Evolutionary conservation across 371 early-diverging fungal genomes (phyloP), one percentile per base, ranked within the genome.

Genomic region (Rhizopus stolonifer): DNA sequence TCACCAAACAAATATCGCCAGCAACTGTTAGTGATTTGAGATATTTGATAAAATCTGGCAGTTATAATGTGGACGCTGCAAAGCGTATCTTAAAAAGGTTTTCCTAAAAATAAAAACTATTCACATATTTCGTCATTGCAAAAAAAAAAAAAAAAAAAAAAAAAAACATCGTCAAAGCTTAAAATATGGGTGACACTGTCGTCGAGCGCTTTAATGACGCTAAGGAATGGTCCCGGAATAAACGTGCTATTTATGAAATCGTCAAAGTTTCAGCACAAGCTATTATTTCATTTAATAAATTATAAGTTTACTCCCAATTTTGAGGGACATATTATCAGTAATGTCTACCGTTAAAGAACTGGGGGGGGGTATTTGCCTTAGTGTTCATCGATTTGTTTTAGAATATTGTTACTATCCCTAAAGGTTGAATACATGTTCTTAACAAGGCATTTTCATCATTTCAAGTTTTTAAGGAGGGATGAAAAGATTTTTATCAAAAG

Each of bases 231-330:
- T 94, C 96, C 43, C 72, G 70, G 49, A 90, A 93, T 32, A 92
- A 83, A 52, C 84, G 85, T 58, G 71, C 74, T 60, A 85, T 97
- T 59, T 84, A 90, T 49, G 92, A 91, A 22, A 72, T 83, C 24
- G 74, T 92, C 60, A 80, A 87, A 58, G 77, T 84, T 42, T 85
- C 86, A 60, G 72, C 86, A 31, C 57, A 88, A 39, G 85, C 83
- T 65, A 85, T 88, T 42, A 74, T 83, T n/a, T n/a, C n/a, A n/a
- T 46, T 80, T 84, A 67, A 77, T 82, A 47, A 92, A 95, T 56
- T 93, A 87, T 56, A 85, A 87, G 61, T 95, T 89, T 71, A 70
- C 87, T 33, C 96, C 95, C 81, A 94, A 96, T 67, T 74, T 88
- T 48, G 73, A 92, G 68, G 84, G 93, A 60, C 84, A 83, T 60